Evolutionary conservation across 1,284 basidiomycete genomes (phyloP).

Genomic region (Flammula alnicola): DNA sequence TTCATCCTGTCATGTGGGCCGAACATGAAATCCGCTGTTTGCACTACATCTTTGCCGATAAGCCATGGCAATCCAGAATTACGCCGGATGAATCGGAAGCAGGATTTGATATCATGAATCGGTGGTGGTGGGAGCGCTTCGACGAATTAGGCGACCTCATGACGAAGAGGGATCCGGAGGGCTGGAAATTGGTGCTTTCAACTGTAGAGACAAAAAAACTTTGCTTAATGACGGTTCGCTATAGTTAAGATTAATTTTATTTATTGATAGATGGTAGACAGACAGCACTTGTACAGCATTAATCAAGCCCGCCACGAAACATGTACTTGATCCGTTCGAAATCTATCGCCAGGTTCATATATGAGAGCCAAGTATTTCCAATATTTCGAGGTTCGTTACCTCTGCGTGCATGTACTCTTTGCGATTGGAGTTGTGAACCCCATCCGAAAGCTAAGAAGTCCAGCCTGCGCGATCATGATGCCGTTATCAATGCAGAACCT

Average conservation of each 20-base stretch:
- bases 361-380: slow-evolving; percentile 10
- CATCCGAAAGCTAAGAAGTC: slow-evolving; percentile 91
- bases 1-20: slow-evolving; percentile 76
- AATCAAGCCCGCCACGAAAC: slow-evolving; percentile 80
- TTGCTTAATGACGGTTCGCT: too few relatives aligned
- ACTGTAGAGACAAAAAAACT: slow-evolving; percentile 54
- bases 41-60: slow-evolving; percentile 77
- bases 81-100: slow-evolving; percentile 31
- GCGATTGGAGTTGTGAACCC: slow-evolving; percentile 80
- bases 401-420: slow-evolving; percentile 88
- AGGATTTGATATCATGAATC: slow-evolving; percentile 54
- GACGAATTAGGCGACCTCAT: slow-evolving; percentile 56
- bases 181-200: slow-evolving; percentile 55
- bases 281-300: too few relatives aligned
- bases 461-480: slow-evolving; percentile 99
- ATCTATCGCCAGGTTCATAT: slow-evolving; percentile 54
- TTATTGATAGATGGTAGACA: too few relatives aligned
- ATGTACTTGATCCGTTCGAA: slow-evolving; percentile 89
- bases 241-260: too few relatives aligned
- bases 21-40: slow-evolving; percentile 79
- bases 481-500: slow-evolving; percentile 99
- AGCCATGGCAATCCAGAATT: slow-evolving; percentile 70
- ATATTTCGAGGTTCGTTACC: slow-evolving; percentile 49
- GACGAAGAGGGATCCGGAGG: slow-evolving; percentile 47
- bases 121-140: slow-evolving; percentile 82